Conservation (phyloP, 2,329 filamentous ascomycete species). For the Colletotrichum sp. region DNA sequence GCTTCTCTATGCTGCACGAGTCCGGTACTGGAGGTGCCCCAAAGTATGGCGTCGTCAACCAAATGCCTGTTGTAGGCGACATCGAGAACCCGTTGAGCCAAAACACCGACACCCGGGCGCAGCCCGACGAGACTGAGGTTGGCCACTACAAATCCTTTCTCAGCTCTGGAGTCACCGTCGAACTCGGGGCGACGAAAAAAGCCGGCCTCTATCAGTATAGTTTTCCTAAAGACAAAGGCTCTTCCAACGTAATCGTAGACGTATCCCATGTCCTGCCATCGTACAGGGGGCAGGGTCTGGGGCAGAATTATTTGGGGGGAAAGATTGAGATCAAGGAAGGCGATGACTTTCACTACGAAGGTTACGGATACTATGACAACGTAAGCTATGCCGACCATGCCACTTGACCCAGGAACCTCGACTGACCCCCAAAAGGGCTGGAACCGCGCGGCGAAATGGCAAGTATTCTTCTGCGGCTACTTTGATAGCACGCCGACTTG, state of each 20-base stretch:
- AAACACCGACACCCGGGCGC: constrained; percentile 57
- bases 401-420: neutral
- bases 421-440: constrained; percentile 49
- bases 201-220: constrained; percentile 66
- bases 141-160: constrained; percentile 67
- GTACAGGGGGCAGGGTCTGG: constrained; percentile 62
- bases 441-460: constrained; percentile 69
- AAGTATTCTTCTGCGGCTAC: constrained; percentile 66
- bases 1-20: constrained; percentile 70
- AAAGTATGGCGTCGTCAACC: constrained; percentile 71
- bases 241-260: constrained; percentile 61
- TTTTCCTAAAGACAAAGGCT: constrained; percentile 49
- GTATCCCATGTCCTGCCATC: constrained; percentile 71
- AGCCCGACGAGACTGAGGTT: constrained; percentile 56
- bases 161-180: constrained; percentile 59
- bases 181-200: constrained; percentile 61
- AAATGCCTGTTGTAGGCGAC: constrained; percentile 58
- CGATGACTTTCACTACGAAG: constrained; percentile 56
- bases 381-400: constrained; percentile 34
- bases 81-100: constrained; percentile 60
- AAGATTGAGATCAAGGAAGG: constrained; percentile 57
- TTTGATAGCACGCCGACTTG: constrained; percentile 55
- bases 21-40: constrained; percentile 72
- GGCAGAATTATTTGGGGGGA: constrained; percentile 68
- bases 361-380: constrained; percentile 67